Conservation (phyloP, 75 land plant genomes). For the Pinus taeda region DNA sequence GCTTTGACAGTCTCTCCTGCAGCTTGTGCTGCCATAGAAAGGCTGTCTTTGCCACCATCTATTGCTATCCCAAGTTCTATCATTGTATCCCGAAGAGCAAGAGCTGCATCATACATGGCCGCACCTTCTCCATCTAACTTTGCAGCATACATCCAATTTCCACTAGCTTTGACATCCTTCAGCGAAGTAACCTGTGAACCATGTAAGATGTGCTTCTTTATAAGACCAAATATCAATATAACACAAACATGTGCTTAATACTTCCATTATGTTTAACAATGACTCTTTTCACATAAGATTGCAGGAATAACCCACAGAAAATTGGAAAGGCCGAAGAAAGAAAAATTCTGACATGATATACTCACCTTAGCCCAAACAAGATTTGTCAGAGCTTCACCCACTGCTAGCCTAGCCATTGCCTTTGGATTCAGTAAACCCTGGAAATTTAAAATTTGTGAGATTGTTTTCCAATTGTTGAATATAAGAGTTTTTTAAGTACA, state of each 20-base stretch:
- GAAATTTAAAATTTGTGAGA: slow-evolving; percentile 4
- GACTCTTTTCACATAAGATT: background rate
- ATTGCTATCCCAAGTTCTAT: slow-evolving; percentile 91
- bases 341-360: no score
- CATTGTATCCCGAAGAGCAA: slow-evolving; percentile 83
- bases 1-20: slow-evolving; percentile 90
- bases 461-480: background rate
- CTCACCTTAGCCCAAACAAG: slow-evolving; percentile 88
- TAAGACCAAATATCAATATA: background rate
- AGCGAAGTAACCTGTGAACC: slow-evolving; percentile 58
- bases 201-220: background rate
- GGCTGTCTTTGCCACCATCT: slow-evolving; percentile 98
- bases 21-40: slow-evolving; percentile 97
- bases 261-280: background rate
- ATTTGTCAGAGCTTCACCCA: slow-evolving; percentile 95
- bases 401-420: slow-evolving; percentile 92
- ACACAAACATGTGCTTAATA: background rate
- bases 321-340: background rate
- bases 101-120: slow-evolving; percentile 96
- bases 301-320: background rate
- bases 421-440: slow-evolving; percentile 81
- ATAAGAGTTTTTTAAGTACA: background rate
- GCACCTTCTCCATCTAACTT: slow-evolving; percentile 98
- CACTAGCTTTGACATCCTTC: slow-evolving; percentile 93
- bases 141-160: slow-evolving; percentile 99